phyloP scores from a whole-genome alignment of 2,329 filamentous ascomycete genomes.

The Furcasterigmium furcatum region DNA sequence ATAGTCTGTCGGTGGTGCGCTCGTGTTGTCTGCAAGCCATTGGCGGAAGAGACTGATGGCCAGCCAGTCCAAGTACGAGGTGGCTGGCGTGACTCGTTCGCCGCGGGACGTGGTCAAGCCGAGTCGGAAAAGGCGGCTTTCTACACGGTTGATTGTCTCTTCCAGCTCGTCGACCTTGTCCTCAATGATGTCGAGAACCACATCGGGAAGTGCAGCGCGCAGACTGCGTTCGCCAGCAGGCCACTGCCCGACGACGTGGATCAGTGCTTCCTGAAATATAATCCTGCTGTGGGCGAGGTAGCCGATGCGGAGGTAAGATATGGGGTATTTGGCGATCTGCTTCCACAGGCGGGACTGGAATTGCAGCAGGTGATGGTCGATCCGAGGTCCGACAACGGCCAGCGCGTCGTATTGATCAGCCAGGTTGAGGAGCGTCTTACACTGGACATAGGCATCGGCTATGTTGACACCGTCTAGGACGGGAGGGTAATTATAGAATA shows the following conservation, averaged over 20 bases:
- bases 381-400: slow-evolving; percentile 79
- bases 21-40: slow-evolving; percentile 89
- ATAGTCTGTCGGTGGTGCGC: slow-evolving; percentile 52
- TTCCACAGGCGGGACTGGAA: slow-evolving; percentile 92
- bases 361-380: slow-evolving; percentile 90
- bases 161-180: slow-evolving; percentile 93
- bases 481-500: slow-evolving; percentile 92
- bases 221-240: slow-evolving; percentile 76
- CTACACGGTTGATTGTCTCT: slow-evolving; percentile 75
- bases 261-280: slow-evolving; percentile 82
- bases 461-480: slow-evolving; percentile 82
- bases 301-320: slow-evolving; percentile 85
- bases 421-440: slow-evolving; percentile 81
- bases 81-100: slow-evolving; percentile 76
- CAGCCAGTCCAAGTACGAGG: slow-evolving; percentile 85
- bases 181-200: slow-evolving; percentile 85
- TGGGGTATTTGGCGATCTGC: slow-evolving; percentile 94
- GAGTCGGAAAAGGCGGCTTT: slow-evolving; percentile 78
- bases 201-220: slow-evolving; percentile 66
- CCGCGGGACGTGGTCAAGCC: slow-evolving; percentile 75
- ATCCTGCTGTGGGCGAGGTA: slow-evolving; percentile 81
- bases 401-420: slow-evolving; percentile 96
- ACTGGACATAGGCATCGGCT: slow-evolving; percentile 88
- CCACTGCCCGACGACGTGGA: slow-evolving; percentile 95
- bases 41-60: slow-evolving; percentile 84